These are phyloP conservation scores for Knufia fluminis DNA, from an alignment of 2,329 filamentous ascomycete species.

Conservation along the genomic window DNA sequence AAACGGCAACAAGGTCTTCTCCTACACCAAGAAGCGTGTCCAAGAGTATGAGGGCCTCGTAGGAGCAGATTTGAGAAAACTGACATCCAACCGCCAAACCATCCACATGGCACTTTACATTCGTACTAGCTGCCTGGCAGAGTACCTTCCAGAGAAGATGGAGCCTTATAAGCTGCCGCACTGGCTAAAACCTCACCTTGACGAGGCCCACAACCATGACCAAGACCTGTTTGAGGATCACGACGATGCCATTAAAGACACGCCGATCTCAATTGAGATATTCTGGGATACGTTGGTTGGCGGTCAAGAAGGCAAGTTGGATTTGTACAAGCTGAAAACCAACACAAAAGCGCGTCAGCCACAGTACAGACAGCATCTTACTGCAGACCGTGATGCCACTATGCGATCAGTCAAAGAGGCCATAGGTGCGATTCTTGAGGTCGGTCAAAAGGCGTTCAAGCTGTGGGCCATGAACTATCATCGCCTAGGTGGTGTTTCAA, in stretches of 20 bases:
- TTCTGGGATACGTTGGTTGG: slow-evolving; percentile 31
- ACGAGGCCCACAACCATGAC: slow-evolving; percentile 16
- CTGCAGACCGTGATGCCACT: not conserved
- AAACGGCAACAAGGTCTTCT: slow-evolving; percentile 47
- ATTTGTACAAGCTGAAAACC: slow-evolving; percentile 32
- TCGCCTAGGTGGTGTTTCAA: slow-evolving; percentile 13
- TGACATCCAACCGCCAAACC: slow-evolving; percentile 32
- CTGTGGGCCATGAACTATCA: slow-evolving; percentile 16
- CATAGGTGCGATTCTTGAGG: slow-evolving; percentile 11
- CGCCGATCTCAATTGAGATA: slow-evolving; percentile 30
- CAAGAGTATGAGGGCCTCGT: slow-evolving; percentile 42
- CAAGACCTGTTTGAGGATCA: slow-evolving; percentile 14
- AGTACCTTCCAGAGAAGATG: slow-evolving; percentile 33
- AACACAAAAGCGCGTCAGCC: slow-evolving; percentile 8
- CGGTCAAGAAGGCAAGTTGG: slow-evolving; percentile 31
- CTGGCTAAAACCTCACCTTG: slow-evolving; percentile 33
- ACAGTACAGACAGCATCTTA: slow-evolving; percentile 10
- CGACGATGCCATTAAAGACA: slow-evolving; percentile 17
- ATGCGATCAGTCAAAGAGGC: slow-evolving; percentile 14
- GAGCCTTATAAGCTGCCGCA: slow-evolving; percentile 41
- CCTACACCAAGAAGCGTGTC: slow-evolving; percentile 47
- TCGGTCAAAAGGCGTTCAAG: slow-evolving; percentile 12
- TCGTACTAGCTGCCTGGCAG: slow-evolving; percentile 38
- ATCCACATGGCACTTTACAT: slow-evolving; percentile 50
- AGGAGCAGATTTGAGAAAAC: slow-evolving; percentile 29